A percentile compares a stretch with the other conserved stretches of the same genome.
Evolutionary conservation across 1,139 yeast genomes (phyloP).

Genomic region (Debaryomyces psychrophilus): DNA sequence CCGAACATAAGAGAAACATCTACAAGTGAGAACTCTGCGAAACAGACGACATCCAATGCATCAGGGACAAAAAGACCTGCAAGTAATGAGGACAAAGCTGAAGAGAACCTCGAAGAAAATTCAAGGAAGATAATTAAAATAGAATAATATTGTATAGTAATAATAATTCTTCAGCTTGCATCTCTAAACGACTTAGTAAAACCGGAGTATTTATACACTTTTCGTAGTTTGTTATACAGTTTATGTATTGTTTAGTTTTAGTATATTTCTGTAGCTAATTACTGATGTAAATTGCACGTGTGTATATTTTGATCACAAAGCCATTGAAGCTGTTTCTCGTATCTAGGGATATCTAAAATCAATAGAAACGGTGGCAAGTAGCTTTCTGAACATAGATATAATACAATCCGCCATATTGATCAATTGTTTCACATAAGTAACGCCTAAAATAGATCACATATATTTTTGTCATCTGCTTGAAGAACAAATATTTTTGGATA

Average conservation of each 20-base stretch:
- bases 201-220: neutral
- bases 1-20: neutral
- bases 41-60: neutral
- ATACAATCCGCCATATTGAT: neutral
- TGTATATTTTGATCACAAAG: neutral
- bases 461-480: neutral
- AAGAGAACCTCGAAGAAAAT: conserved; percentile 6
- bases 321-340: conserved; percentile 1
- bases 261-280: neutral
- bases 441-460: neutral
- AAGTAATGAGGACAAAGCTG: conserved; percentile 4
- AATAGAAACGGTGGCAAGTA: conserved; percentile 8
- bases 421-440: neutral
- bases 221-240: neutral
- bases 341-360: conserved; percentile 1
- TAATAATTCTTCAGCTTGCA: neutral
- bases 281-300: conserved; percentile 1
- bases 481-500: neutral
- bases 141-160: conserved; percentile 8
- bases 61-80: conserved; percentile 1
- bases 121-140: conserved; percentile 13
- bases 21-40: neutral
- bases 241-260: neutral
- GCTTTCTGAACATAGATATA: conserved; percentile 1
- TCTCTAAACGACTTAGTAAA: neutral